phyloP scores from a whole-genome alignment of 2,329 filamentous ascomycete species.

The Bisporella sp. region DNA sequence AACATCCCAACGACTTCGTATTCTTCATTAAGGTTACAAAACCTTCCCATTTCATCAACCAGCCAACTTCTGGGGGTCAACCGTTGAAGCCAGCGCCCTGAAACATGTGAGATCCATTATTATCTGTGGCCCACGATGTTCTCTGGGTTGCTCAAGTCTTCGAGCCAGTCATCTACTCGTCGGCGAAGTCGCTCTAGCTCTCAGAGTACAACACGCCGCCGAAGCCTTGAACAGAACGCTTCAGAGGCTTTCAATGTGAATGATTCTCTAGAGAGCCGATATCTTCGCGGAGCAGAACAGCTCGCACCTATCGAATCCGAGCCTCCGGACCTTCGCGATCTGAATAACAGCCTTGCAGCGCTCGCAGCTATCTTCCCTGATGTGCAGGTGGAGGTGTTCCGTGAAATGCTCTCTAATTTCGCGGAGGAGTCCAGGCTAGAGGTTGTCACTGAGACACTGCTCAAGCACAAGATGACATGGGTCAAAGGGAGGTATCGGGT shows the following conservation, averaged over 20 bases:
- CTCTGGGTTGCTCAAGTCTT: conserved; percentile 38
- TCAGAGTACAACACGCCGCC: conserved; percentile 18
- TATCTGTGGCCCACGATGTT: conserved; percentile 30
- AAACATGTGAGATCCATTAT: conserved; percentile 19
- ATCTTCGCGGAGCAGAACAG: conserved; percentile 50
- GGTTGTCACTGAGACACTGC: conserved; percentile 67
- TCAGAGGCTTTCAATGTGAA: conserved; percentile 10
- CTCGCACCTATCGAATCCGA: conserved; percentile 41
- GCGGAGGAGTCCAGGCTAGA: conserved; percentile 70
- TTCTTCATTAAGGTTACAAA: too few relatives aligned
- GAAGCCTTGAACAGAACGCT: conserved; percentile 28
- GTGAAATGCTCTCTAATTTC: conserved; percentile 71
- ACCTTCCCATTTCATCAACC: too few relatives aligned
- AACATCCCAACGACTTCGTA: too few relatives aligned
- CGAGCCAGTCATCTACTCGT: conserved; percentile 25
- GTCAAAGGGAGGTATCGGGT: conserved; percentile 61
- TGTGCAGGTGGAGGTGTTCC: conserved; percentile 74
- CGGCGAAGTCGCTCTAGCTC: conserved; percentile 14
- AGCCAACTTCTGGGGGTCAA: too few relatives aligned
- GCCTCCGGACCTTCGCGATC: conserved; percentile 55
- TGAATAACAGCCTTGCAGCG: conserved; percentile 63
- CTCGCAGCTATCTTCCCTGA: conserved; percentile 71
- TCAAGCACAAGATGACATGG: conserved; percentile 65
- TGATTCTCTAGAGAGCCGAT: conserved; percentile 25
- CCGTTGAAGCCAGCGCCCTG: too few relatives aligned